These are phyloP conservation scores for Plantago rigida DNA, from an alignment of 305 asterid species.

Conservation along the genomic window DNA sequence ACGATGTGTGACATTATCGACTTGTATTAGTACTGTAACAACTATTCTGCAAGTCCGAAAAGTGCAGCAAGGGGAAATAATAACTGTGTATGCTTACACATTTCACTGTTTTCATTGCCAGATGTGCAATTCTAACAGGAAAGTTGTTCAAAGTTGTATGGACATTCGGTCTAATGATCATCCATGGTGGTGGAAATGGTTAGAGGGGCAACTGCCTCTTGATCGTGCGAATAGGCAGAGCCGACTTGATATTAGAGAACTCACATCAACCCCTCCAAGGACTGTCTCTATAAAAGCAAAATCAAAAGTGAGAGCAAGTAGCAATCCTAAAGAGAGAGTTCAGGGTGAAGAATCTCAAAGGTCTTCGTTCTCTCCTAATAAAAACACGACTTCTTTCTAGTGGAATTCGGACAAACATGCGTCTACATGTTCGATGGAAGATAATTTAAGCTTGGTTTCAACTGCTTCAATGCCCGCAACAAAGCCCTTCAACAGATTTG, in stretches of 20 bases:
- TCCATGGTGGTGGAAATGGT: conserved; percentile 99
- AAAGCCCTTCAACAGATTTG: conserved; percentile 67
- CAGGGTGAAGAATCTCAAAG: conserved; percentile 53
- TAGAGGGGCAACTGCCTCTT: conserved; percentile 58
- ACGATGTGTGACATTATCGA: no score
- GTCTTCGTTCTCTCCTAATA: conserved; percentile 73
- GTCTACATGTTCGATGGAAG: conserved; percentile 45
- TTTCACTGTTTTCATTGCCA: conserved; percentile 17
- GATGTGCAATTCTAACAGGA: conserved; percentile 55
- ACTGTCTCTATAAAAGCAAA: conserved; percentile 50
- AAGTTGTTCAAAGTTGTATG: conserved; percentile 30
- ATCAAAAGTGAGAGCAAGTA: conserved; percentile 60
- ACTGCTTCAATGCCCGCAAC: conserved; percentile 73
- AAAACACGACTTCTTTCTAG: conserved; percentile 47
- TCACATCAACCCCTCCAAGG: conserved; percentile 45
- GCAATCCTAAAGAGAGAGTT: conserved; percentile 75
- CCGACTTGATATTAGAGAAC: conserved; percentile 33
- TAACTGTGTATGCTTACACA: no score
- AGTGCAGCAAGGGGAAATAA: no score
- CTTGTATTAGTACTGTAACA: no score
- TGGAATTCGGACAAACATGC: conserved; percentile 50
- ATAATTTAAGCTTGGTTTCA: conserved; percentile 50
- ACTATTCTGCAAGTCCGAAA: no score
- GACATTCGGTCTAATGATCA: conserved; percentile 50
- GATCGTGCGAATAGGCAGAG: conserved; percentile 28